Conservation (phyloP, 768 basidiomycete genomes). For the Lactarius evosmus region DNA sequence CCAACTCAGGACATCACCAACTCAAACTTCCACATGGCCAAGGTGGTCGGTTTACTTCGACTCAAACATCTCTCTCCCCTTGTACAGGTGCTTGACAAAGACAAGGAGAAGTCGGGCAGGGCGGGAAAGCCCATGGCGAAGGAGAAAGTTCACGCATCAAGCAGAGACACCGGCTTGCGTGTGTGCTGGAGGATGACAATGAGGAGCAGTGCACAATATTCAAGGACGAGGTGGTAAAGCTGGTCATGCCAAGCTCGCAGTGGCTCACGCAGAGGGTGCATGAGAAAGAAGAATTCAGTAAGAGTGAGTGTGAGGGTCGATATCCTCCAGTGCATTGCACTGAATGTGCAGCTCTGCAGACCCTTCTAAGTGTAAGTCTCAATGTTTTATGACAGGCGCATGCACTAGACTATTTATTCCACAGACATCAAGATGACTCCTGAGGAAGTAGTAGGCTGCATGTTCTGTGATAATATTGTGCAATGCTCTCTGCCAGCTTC, state of each 20-base stretch:
- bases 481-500: no score
- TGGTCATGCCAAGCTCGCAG: slow-evolving; percentile 67
- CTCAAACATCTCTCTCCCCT: slow-evolving; percentile 74
- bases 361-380: slow-evolving; percentile 63
- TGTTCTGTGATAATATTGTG: no score
- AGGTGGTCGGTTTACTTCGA: slow-evolving; percentile 85
- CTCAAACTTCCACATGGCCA: slow-evolving; percentile 77
- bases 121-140: slow-evolving; percentile 57
- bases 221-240: slow-evolving; percentile 75
- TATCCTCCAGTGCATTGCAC: slow-evolving; percentile 2
- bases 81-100: slow-evolving; percentile 56
- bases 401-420: slow-evolving; percentile 9
- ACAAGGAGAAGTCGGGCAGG: slow-evolving; percentile 44
- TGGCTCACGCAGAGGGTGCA: slow-evolving; percentile 70
- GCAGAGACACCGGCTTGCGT: slow-evolving; percentile 67
- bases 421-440: slow-evolving; percentile 75
- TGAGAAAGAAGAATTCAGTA: slow-evolving; percentile 83
- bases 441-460: slow-evolving; percentile 72
- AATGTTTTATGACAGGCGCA: not conserved
- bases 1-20: slow-evolving; percentile 61
- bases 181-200: slow-evolving; percentile 72
- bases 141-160: slow-evolving; percentile 76
- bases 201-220: slow-evolving; percentile 55
- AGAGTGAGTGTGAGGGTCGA: slow-evolving; percentile 49
- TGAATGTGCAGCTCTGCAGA: slow-evolving; percentile 39